These are phyloP conservation scores for Albugo laibachii DNA, from an alignment of 352 stramenopile species.

Conservation along the genomic window DNA sequence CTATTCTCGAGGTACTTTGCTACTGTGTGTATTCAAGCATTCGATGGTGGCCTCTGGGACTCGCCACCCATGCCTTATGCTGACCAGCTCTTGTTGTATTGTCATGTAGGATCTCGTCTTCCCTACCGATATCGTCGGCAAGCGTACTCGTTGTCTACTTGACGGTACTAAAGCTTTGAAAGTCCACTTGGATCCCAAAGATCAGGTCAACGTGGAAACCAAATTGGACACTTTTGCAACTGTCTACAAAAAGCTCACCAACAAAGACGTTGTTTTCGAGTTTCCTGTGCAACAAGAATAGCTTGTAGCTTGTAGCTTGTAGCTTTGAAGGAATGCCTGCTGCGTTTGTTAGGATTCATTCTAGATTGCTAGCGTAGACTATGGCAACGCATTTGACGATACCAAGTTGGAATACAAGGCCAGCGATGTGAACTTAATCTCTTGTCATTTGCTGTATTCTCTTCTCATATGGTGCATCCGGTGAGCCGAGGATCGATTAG, in stretches of 20 bases:
- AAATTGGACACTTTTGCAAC: conserved; percentile 98
- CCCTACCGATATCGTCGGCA: conserved; percentile 99
- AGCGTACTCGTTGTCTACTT: conserved; percentile 94
- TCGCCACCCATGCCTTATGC: conserved; percentile 79
- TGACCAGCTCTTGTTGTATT: conserved; percentile 19
- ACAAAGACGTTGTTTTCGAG: conserved; percentile 99
- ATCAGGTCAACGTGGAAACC: conserved; percentile 98
- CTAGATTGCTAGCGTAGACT: no score
- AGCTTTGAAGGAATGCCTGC: not conserved
- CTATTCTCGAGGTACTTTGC: conserved; percentile 92
- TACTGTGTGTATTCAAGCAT: conserved; percentile 10
- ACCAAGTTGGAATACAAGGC: no score
- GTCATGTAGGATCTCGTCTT: conserved; percentile 92
- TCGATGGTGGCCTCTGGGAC: conserved; percentile 78
- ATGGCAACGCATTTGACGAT: no score
- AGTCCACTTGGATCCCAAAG: conserved; percentile 96
- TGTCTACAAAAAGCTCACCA: conserved; percentile 99
- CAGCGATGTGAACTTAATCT: no score
- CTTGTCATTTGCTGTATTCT: no score
- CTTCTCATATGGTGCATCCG: no score
- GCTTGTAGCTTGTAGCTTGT: conserved; percentile 5
- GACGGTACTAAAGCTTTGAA: conserved; percentile 97
- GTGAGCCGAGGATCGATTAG: no score
- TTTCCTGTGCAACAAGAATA: conserved; percentile 85
- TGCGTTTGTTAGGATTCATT: no score